Base-by-base conservation (phyloP, 2,329 filamentous ascomycete genomes). In the Bipolaris oryzae region DNA sequence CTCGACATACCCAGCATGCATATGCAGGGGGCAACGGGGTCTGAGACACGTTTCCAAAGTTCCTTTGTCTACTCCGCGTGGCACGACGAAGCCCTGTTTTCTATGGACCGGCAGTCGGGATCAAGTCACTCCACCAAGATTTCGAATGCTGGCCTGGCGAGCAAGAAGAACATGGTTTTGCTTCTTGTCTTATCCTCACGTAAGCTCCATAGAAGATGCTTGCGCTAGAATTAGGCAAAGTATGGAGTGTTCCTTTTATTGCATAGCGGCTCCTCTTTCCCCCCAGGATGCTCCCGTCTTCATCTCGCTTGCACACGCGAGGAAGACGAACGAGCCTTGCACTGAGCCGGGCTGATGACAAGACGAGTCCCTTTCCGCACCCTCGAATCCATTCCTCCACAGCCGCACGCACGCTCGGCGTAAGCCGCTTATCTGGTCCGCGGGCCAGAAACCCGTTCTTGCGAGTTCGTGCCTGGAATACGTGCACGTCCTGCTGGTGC, bases 401-500 rank as follows among this genome's bases (percentile, higher is more conserved):
- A 25, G 28, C 28, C 28, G 28, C 28, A 31, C 10, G 4, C 28
- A 31, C 28, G 20, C 20, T 21, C 5, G 18, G 15, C 23, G 15
- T 31, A 43, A 31, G 38, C 42, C 37, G 53, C 18, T 49, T 38
- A 15, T 42, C 42, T 39, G 20, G 13, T 25, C 38, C 45, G 38
- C 50, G 50, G 54, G 49, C 50, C 38, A 57, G 44, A 53, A 33
- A 38, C 49, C 49, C 48, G 43, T 57, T 57, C 49, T 50, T 57
- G 49, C 53, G 53, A 38, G 42, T 15, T 38, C 31, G 37, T 38
- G 23, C 54, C 54, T 49, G 53, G 43, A 38, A 43, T 46, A 38
- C 54, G 42, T 50, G 20, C 39, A 42, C 3, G 28, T 31, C 28
- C 10, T 10, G 28, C 28, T 31, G 10, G 28, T 31, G 28, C 28